A percentile compares a stretch with the other conserved stretches of the same genome.
Evolutionary conservation across 257 asterid genomes (phyloP).

Genomic region (Jaltomata sinuosa): DNA sequence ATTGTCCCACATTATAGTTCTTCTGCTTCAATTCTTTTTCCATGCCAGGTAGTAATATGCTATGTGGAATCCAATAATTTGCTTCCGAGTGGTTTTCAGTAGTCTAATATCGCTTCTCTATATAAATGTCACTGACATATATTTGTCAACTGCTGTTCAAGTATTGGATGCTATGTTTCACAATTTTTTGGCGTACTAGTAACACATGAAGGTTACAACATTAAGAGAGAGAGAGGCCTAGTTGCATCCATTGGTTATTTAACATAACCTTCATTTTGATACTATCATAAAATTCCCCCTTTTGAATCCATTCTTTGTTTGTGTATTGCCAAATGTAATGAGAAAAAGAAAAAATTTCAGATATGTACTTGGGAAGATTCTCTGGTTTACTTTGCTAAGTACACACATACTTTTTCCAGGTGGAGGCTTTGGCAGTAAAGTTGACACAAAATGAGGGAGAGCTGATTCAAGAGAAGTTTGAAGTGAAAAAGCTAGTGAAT

Average conservation of each 20-base stretch:
- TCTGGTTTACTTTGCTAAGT: neutral
- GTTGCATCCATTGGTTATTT: neutral
- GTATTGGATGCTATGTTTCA: neutral
- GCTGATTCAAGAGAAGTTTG: constrained; percentile 85
- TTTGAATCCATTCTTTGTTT: neutral
- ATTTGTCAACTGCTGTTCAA: neutral
- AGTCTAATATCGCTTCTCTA: neutral
- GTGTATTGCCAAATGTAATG: neutral
- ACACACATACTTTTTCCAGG: constrained; percentile 30
- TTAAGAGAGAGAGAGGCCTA: too few relatives aligned
- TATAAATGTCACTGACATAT: neutral
- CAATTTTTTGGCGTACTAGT: neutral
- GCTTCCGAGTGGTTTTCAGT: neutral
- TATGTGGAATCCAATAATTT: neutral
- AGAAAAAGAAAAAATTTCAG: neutral
- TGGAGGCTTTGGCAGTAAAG: constrained; percentile 93
- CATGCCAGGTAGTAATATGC: neutral
- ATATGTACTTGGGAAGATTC: neutral
- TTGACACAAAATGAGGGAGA: constrained; percentile 86
- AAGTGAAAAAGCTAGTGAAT: constrained; percentile 85
- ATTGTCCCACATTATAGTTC: neutral
- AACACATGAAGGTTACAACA: too few relatives aligned
- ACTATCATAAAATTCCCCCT: neutral
- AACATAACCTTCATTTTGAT: neutral
- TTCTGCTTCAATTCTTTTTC: neutral